Base-by-base conservation (phyloP, 2,329 filamentous ascomycete genomes). In the Xylariaceae sp. region DNA sequence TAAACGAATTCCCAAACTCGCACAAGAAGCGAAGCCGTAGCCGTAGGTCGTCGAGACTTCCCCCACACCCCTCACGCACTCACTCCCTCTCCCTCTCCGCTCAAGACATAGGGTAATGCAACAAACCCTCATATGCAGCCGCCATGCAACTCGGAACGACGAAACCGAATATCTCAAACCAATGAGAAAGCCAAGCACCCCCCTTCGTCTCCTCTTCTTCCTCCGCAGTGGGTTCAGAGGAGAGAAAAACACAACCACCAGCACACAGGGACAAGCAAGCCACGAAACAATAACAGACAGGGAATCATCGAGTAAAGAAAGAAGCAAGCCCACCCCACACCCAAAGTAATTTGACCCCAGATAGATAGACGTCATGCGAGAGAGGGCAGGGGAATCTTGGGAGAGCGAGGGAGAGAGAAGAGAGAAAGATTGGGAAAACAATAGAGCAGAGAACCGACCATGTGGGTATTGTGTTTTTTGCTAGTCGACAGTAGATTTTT, bases 61-160 rank as follows among this genome's bases (percentile, higher is more conserved):
- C 23, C 23, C 23, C 23, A 30, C 23, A 30, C 23, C 23, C 23
- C 23, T 30, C 23, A 30, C 17, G 17, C 17, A 18, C 17, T 18
- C 17, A 18, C 17, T 18, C 17, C 17, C 17, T 18, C 17, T 2
- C 17, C 17, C 17, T 18, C 23, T 30, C 23, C 23, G 17, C 23
- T 30, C 23, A 30, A 30, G 23, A 30, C 23, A 30, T 5, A 30
- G 23, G 23, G 23, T 5, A 51, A 35, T 35, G 49, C 49, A 30
- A 51, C 49, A 51, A 51, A 49, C 53, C 23, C 23, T 30, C 23
- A 51, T 58, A 59, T 63, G 61, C 61, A 63, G 56, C 58, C 56
- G 56, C 59, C 51, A 63, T 63, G 58, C 59, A 59, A 59, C 59
- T 63, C 58, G 59, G 58, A 57, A 59, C 56, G 58, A 59, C 39